phyloP scores from a whole-genome alignment of 805 yeast genomes.

The Starmerella floris region DNA sequence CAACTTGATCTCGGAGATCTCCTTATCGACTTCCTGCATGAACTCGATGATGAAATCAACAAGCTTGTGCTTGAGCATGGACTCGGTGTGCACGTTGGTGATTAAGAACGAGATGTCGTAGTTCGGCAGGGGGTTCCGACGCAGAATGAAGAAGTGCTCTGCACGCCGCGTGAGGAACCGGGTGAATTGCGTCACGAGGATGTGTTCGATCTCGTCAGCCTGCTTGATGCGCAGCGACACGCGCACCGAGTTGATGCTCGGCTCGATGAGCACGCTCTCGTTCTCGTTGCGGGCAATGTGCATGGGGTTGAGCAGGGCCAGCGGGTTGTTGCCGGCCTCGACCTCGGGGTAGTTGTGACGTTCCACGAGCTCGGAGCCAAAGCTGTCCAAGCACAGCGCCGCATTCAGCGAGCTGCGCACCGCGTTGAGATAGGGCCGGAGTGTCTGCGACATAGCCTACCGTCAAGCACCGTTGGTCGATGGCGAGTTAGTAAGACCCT shows the following conservation, averaged over 20 bases:
- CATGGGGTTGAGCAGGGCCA: slow-evolving; percentile 77
- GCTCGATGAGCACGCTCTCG: slow-evolving; percentile 84
- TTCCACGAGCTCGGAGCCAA: slow-evolving; percentile 89
- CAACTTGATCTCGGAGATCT: slow-evolving; percentile 94
- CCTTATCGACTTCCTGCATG: slow-evolving; percentile 98
- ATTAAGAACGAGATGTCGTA: slow-evolving; percentile 87
- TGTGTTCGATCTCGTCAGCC: slow-evolving; percentile 92
- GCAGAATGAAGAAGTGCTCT: slow-evolving; percentile 78
- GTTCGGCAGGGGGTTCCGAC: slow-evolving; percentile 82
- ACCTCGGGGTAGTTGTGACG: slow-evolving; percentile 96
- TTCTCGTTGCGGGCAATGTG: slow-evolving; percentile 84
- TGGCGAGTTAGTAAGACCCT: no score
- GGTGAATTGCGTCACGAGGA: slow-evolving; percentile 87
- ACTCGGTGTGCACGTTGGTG: slow-evolving; percentile 89
- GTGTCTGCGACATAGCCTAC: slow-evolving; percentile 88
- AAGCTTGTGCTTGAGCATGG: slow-evolving; percentile 85
- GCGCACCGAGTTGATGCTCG: slow-evolving; percentile 84
- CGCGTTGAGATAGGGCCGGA: slow-evolving; percentile 86
- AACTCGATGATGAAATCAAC: slow-evolving; percentile 95
- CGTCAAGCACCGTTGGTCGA: no score
- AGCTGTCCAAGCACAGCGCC: slow-evolving; percentile 81
- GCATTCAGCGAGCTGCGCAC: slow-evolving; percentile 89
- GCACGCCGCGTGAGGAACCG: slow-evolving; percentile 91
- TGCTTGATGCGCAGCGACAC: slow-evolving; percentile 88
- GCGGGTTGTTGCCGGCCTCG: slow-evolving; percentile 72